A percentile compares a stretch with the other conserved stretches of the same genome.
These are phyloP conservation scores for Neurospora sp. DNA, from an alignment of 2,329 filamentous ascomycete genomes.

Conservation along the genomic window DNA sequence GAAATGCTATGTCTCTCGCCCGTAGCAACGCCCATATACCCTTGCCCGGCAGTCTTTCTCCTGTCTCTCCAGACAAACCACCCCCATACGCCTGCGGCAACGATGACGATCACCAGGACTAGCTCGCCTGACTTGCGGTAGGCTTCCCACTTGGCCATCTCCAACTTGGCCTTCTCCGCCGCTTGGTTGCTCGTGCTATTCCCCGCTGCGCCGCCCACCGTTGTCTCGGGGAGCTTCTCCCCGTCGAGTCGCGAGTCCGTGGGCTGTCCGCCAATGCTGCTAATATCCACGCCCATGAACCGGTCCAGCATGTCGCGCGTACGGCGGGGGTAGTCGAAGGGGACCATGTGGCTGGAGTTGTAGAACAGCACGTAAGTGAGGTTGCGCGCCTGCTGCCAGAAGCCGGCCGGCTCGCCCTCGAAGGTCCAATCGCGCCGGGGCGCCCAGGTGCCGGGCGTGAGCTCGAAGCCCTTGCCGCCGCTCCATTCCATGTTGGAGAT, in stretches of 20 bases:
- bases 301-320: constrained; percentile 94
- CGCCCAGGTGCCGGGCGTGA: constrained; percentile 77
- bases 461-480: constrained; percentile 82
- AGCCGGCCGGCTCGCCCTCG: constrained; percentile 76
- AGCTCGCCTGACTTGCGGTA: constrained; percentile 83
- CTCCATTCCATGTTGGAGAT: constrained; percentile 91
- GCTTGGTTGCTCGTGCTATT: constrained; percentile 53
- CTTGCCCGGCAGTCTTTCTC: constrained; percentile 33
- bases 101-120: constrained; percentile 69
- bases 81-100: constrained; percentile 67
- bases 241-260: constrained; percentile 76
- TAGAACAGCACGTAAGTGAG: constrained; percentile 92
- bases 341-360: constrained; percentile 97
- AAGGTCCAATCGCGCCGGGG: constrained; percentile 93
- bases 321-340: constrained; percentile 80
- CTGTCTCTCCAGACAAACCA: constrained; percentile 58
- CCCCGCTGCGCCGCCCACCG: constrained; percentile 58
- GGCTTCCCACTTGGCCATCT: constrained; percentile 78
- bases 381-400: constrained; percentile 92
- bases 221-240: constrained; percentile 69
- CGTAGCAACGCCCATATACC: constrained; percentile 42
- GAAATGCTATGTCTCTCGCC: constrained; percentile 17
- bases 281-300: constrained; percentile 89
- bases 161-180: constrained; percentile 61
- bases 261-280: constrained; percentile 71